These are phyloP conservation scores for Rhododendron simsii DNA, from an alignment of 148 eudicot genomes.

Conservation along the genomic window DNA sequence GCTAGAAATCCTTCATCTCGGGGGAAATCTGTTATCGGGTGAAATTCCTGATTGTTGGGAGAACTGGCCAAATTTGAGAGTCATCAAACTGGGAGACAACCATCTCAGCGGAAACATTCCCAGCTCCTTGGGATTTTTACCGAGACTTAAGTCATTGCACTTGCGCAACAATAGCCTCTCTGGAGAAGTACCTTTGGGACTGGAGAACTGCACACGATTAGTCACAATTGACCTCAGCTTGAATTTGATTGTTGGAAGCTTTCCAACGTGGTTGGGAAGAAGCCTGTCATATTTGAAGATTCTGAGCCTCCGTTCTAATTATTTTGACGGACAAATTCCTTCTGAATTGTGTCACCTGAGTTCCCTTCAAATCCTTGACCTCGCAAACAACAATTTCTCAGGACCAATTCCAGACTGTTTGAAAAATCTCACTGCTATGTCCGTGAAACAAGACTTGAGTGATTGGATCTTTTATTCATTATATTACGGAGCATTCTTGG, in stretches of 20 bases:
- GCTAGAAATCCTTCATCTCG: not conserved
- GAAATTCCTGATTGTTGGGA: slow-evolving; percentile 14
- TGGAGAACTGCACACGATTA: slow-evolving; percentile 1
- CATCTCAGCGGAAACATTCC: slow-evolving; percentile 20
- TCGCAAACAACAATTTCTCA: slow-evolving; percentile 6
- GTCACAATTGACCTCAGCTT: not conserved
- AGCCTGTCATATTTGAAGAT: not conserved
- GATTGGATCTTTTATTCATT: not conserved
- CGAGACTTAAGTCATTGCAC: not conserved
- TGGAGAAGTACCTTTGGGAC: slow-evolving; percentile 16
- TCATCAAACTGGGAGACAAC: slow-evolving; percentile 15
- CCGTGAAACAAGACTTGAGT: not conserved
- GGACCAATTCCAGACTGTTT: slow-evolving; percentile 7
- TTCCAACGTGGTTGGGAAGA: slow-evolving; percentile 14
- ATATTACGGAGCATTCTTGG: not conserved
- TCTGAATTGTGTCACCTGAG: not conserved
- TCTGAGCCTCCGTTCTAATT: slow-evolving; percentile 3
- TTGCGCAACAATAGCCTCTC: slow-evolving; percentile 16
- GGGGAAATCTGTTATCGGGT: slow-evolving; percentile 1
- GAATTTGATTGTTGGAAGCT: slow-evolving; percentile 17
- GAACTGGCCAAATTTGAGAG: not conserved
- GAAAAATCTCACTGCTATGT: slow-evolving; percentile 10
- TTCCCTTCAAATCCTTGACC: slow-evolving; percentile 15
- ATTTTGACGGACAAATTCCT: slow-evolving; percentile 4
- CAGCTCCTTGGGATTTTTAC: slow-evolving; percentile 12